Evolutionary conservation across 2,329 filamentous ascomycete species (phyloP).

Genomic region (Penicillium crustosum): DNA sequence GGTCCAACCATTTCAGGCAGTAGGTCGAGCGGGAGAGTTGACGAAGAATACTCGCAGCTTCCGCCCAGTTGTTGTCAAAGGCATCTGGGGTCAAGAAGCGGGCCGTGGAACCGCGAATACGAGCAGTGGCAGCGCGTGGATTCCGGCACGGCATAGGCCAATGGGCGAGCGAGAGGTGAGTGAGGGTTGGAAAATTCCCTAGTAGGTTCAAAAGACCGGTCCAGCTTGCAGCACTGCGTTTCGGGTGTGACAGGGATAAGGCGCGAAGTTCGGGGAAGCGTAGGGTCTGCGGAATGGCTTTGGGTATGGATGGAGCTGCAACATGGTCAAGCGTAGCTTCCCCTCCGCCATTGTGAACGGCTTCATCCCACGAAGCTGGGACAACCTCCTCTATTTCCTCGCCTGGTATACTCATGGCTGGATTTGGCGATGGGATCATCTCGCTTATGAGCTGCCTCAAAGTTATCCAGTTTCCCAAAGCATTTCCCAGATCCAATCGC

Average conservation of each 20-base stretch:
- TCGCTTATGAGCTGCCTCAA: slow-evolving; percentile 51
- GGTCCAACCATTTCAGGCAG: slow-evolving; percentile 61
- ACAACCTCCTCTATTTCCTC: slow-evolving; percentile 18
- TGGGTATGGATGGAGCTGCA: slow-evolving; percentile 15
- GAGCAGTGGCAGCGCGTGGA: slow-evolving; percentile 51
- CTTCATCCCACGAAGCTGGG: slow-evolving; percentile 46
- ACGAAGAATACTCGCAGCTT: slow-evolving; percentile 57
- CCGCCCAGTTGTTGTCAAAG: slow-evolving; percentile 56
- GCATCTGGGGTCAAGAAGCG: slow-evolving; percentile 46
- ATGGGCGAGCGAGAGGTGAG: slow-evolving; percentile 62
- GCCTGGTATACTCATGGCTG: not conserved
- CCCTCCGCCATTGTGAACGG: slow-evolving; percentile 9
- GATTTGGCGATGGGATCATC: slow-evolving; percentile 34
- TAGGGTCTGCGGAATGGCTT: slow-evolving; percentile 26
- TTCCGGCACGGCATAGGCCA: slow-evolving; percentile 62
- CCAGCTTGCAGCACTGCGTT: slow-evolving; percentile 52
- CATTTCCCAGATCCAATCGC: slow-evolving; percentile 54
- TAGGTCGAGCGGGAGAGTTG: slow-evolving; percentile 57
- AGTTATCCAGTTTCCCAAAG: slow-evolving; percentile 51
- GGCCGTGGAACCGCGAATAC: slow-evolving; percentile 42
- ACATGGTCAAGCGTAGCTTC: not conserved
- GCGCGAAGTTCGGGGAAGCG: slow-evolving; percentile 57
- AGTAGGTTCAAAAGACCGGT: slow-evolving; percentile 54
- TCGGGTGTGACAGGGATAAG: slow-evolving; percentile 57
- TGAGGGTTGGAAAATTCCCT: slow-evolving; percentile 55